Evolutionary conservation across 1,284 basidiomycete species (phyloP).

Genomic region (Chiua sp.): DNA sequence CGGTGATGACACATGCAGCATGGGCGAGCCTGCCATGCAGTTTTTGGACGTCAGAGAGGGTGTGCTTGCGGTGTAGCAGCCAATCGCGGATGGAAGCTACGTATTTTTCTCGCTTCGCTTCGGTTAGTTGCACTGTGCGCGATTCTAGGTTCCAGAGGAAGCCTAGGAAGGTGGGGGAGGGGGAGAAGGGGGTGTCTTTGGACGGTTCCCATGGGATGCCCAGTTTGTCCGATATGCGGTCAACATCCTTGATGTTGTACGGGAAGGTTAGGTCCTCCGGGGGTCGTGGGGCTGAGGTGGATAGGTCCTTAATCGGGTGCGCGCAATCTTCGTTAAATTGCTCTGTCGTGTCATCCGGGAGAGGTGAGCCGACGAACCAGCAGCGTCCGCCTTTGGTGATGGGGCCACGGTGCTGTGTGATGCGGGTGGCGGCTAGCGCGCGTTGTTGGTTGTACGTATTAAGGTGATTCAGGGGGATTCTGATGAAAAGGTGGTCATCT

Average conservation of each 20-base stretch:
- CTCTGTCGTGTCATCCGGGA: background rate
- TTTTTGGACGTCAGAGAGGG: background rate
- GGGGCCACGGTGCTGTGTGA: background rate
- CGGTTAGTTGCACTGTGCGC: background rate
- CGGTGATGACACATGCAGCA: background rate
- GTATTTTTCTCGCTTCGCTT: background rate
- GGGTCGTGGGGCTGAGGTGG: background rate
- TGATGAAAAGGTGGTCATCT: constrained; percentile 46
- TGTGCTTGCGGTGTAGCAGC: background rate
- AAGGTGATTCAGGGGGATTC: constrained; percentile 14
- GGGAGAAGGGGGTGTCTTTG: background rate
- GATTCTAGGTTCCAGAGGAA: background rate
- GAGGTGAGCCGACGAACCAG: background rate
- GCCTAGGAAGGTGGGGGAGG: background rate
- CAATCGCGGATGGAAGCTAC: background rate
- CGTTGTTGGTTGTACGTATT: background rate
- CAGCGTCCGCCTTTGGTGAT: background rate
- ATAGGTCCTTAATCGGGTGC: background rate
- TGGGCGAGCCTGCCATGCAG: constrained; percentile 2
- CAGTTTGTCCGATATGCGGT: rapidly evolving
- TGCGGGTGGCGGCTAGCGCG: background rate
- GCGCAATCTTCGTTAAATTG: constrained; percentile 8
- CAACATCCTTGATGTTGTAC: background rate
- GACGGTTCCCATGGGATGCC: constrained; percentile 2
- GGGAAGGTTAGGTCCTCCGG: too few species aligned